phyloP scores from a whole-genome alignment of 208 protist species.

The Naegleria gruberi region DNA sequence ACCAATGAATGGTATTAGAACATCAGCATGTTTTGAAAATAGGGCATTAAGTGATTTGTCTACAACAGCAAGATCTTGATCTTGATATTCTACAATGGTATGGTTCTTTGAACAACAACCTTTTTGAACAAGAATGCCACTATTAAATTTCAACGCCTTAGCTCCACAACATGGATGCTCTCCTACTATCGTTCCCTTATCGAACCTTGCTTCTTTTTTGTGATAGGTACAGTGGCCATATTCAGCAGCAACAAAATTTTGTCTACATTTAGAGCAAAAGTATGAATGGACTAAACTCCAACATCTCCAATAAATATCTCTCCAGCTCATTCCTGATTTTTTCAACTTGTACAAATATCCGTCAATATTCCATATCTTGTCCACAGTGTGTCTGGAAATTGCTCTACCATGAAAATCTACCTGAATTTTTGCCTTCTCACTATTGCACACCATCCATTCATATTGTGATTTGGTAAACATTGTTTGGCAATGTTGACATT shows the following conservation, averaged over 20 bases:
- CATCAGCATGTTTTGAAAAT: not conserved
- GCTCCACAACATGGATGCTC: conserved; percentile 36
- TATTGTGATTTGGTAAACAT: conserved; percentile 32
- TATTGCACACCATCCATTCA: conserved; percentile 30
- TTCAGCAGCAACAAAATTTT: conserved; percentile 25
- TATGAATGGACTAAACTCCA: conserved; percentile 31
- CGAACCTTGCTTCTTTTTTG: conserved; percentile 23
- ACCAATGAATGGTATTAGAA: not conserved
- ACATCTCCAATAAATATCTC: conserved; percentile 37
- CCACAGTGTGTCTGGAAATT: conserved; percentile 26
- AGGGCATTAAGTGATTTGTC: not conserved
- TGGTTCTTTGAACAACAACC: not conserved
- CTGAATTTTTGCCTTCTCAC: conserved; percentile 29
- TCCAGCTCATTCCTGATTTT: conserved; percentile 33
- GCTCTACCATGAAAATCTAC: conserved; percentile 38
- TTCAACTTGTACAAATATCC: conserved; percentile 28
- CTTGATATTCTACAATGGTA: not conserved
- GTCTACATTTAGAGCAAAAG: conserved; percentile 26
- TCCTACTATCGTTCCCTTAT: conserved; percentile 4
- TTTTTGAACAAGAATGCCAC: not conserved
- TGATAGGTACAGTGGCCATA: conserved; percentile 33
- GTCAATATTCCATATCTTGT: conserved; percentile 31
- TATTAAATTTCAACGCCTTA: conserved; percentile 28
- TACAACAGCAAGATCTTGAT: not conserved
- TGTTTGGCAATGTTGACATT: conserved; percentile 26